Base-by-base conservation (phyloP, 2,329 filamentous ascomycete genomes). In the Ophiosphaerella narmari region DNA sequence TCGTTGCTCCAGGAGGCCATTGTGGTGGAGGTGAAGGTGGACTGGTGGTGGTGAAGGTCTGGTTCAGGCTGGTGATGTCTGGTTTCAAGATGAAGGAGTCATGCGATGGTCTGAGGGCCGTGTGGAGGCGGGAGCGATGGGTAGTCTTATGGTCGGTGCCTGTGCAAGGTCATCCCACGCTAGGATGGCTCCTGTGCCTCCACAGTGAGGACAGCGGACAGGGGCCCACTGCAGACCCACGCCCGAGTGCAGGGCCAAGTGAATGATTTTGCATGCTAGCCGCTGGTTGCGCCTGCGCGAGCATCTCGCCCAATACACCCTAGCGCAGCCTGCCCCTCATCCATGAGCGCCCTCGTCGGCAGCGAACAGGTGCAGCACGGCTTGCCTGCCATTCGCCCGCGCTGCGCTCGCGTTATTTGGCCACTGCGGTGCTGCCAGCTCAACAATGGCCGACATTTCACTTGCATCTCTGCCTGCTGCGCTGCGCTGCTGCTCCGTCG, bases 1-100 rank as follows among this genome's bases (percentile, higher is more conserved):
- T 95, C 88, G 74, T 89, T 90, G 66, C 89, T 79, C 45, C 74
- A 67, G 57, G 70, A 71, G 62, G 72, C 62, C 73, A 75, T 75
- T 48, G 57, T 38, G 34, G 42, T 36, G 33, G 39, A 16, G 18
- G 39, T 31, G 45, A 23, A 6, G 33, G 26, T 48, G 43, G 24
- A 45, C 35, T 18, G 38, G 35, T 35, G 36, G 31, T 40, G 23
- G 18, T 33, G 36, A 23, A 35, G 18, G 18, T 36, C 39, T 41
- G 21, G 11, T 29, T 7, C 11, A 29, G 6, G 26, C 26, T 8
- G 26, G 11, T 29, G 18, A 46, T 43, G 23, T 43, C 5, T 7
- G 12, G 36, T 35, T 43, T 51, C 47, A 56, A 44, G 46, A 37
- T 29, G 26, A 6, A 51, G 50, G 58, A 62, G 62, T 65, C 56